A percentile compares a stretch with the other conserved stretches of the same genome.
Conservation (phyloP, 306 rosid species). For the Lotus japonicus region DNA sequence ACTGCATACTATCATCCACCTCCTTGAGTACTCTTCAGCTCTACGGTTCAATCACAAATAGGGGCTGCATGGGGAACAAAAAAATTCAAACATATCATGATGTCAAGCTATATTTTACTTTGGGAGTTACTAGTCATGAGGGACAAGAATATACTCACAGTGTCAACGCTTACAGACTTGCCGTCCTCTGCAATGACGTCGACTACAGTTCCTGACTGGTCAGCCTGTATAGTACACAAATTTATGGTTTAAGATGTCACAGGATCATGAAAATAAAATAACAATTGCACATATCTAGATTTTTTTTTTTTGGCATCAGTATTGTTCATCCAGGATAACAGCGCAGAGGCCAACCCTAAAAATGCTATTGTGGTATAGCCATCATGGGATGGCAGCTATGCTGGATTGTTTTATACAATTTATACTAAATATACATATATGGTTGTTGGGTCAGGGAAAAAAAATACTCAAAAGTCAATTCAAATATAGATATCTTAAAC, state of each 20-base stretch:
- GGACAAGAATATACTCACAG: conserved; percentile 34
- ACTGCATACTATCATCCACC: conserved; percentile 22
- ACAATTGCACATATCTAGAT: background rate
- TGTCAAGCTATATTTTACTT: background rate
- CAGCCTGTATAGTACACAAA: conserved; percentile 49
- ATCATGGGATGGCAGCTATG: too few relatives aligned
- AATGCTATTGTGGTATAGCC: too few relatives aligned
- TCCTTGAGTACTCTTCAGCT: conserved; percentile 14
- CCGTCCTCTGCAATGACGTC: conserved; percentile 53
- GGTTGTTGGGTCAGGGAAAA: too few relatives aligned
- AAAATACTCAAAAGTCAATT: too few relatives aligned
- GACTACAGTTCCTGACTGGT: conserved; percentile 64
- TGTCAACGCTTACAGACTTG: conserved; percentile 55
- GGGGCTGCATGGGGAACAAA: conserved; percentile 45
- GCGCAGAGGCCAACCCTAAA: too few relatives aligned
- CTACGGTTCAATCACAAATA: conserved; percentile 68
- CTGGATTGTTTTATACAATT: too few relatives aligned
- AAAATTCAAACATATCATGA: background rate
- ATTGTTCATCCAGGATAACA: too few relatives aligned
- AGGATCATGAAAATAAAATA: background rate
- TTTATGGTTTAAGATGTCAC: conserved; percentile 8
- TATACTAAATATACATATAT: too few relatives aligned
- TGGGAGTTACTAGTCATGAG: background rate
- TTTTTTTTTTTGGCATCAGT: background rate
- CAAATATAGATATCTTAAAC: too few relatives aligned